phyloP scores from a whole-genome alignment of 371 early-diverging fungal genomes.

The Rhizomucor pusillus region DNA sequence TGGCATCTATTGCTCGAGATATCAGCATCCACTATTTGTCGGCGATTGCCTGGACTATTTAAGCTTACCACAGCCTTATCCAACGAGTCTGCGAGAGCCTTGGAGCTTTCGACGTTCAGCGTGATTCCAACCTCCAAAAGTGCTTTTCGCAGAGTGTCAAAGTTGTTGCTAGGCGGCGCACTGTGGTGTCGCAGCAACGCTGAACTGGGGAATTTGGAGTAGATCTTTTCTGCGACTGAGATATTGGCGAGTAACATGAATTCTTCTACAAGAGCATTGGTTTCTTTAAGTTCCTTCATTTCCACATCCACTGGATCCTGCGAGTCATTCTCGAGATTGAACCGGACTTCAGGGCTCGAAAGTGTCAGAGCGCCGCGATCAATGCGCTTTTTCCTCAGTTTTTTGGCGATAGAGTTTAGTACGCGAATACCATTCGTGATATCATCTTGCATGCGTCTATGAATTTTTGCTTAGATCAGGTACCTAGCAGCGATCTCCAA shows the following conservation, averaged over 20 bases:
- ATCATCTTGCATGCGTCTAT: constrained; percentile 72
- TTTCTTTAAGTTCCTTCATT: constrained; percentile 90
- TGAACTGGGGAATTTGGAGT: constrained; percentile 84
- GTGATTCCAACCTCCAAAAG: constrained; percentile 54
- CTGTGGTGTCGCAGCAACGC: constrained; percentile 90
- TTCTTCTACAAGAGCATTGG: constrained; percentile 98
- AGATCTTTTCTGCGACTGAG: constrained; percentile 93
- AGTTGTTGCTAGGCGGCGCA: constrained; percentile 74
- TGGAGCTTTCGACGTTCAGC: constrained; percentile 55
- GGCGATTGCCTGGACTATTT: background rate
- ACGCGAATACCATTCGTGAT: constrained; percentile 80
- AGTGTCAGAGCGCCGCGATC: constrained; percentile 82
- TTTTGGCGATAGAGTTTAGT: constrained; percentile 88
- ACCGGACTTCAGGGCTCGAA: constrained; percentile 86
- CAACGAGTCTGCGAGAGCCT: constrained; percentile 80
- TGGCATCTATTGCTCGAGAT: constrained; percentile 37
- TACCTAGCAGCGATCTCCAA: too few species aligned
- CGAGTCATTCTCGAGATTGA: constrained; percentile 82
- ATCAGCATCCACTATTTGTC: background rate
- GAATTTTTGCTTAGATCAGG: background rate
- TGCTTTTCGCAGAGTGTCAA: constrained; percentile 73
- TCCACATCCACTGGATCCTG: constrained; percentile 89
- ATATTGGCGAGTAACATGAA: constrained; percentile 99
- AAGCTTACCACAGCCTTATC: constrained; percentile 65
- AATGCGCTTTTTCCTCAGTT: constrained; percentile 73